These are phyloP conservation scores for Dactylellina drechsleri DNA, from an alignment of 2,329 filamentous ascomycete species.

Conservation along the genomic window DNA sequence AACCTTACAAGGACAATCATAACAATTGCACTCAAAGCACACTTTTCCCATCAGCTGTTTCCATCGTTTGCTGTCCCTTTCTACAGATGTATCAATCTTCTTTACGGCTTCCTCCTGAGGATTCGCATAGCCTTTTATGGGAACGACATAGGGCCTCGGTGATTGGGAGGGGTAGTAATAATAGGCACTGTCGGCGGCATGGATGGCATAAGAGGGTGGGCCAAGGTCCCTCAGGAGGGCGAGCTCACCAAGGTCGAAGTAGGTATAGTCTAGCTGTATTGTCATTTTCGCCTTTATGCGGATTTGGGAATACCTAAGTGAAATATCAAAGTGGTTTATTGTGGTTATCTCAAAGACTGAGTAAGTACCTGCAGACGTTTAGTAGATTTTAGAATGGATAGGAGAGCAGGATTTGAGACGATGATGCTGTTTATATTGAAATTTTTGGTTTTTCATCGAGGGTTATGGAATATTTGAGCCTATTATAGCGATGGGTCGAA, in stretches of 20 bases:
- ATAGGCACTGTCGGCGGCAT: conserved; percentile 33
- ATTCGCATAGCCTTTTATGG: conserved; percentile 34
- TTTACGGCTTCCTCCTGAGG: conserved; percentile 10
- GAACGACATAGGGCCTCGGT: conserved; percentile 20
- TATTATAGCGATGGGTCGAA: too few species aligned
- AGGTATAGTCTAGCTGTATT: conserved; percentile 11
- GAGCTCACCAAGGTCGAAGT: conserved; percentile 23
- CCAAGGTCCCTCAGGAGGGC: conserved; percentile 26
- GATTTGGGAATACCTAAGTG: too few species aligned
- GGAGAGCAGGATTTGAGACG: too few species aligned
- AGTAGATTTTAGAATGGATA: too few species aligned
- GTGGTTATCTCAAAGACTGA: too few species aligned
- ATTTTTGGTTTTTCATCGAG: too few species aligned
- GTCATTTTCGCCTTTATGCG: conserved; percentile 34
- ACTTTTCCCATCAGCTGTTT: conserved; percentile 6
- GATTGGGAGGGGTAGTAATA: conserved; percentile 16
- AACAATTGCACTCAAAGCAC: conserved; percentile 4
- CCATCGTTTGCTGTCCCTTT: not conserved
- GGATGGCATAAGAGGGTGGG: conserved; percentile 27
- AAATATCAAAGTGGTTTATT: too few species aligned
- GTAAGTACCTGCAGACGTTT: too few species aligned
- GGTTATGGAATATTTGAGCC: too few species aligned
- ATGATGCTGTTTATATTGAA: too few species aligned
- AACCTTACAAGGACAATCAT: not conserved
- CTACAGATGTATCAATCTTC: not conserved